phyloP scores from a whole-genome alignment of 495 filamentous ascomycete genomes.

The Aspergillus ostianus region DNA sequence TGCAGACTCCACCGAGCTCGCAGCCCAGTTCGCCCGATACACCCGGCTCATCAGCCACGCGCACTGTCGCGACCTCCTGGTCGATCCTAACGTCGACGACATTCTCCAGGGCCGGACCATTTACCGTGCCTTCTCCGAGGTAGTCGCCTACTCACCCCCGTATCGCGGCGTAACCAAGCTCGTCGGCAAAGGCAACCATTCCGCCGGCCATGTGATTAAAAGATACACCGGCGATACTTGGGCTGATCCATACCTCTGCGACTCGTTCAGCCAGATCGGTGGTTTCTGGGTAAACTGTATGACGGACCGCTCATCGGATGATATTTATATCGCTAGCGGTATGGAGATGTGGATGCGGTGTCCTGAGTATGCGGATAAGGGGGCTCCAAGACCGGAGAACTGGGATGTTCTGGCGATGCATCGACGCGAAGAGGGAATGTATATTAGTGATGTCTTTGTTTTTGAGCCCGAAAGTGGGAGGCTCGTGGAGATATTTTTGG shows the following conservation, averaged over 20 bases:
- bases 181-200: slow-evolving; percentile 41
- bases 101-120: slow-evolving; percentile 49
- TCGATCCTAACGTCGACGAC: slow-evolving; percentile 41
- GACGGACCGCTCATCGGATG: slow-evolving; percentile 35
- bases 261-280: slow-evolving; percentile 50
- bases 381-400: slow-evolving; percentile 21
- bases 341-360: slow-evolving; percentile 49
- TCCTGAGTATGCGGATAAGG: slow-evolving; percentile 28
- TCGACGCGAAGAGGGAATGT: slow-evolving; percentile 33
- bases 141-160: slow-evolving; percentile 48
- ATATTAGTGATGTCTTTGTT: slow-evolving; percentile 50
- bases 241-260: slow-evolving; percentile 37
- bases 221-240: slow-evolving; percentile 35
- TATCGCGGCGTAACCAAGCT: slow-evolving; percentile 48
- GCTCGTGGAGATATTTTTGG: slow-evolving; percentile 49
- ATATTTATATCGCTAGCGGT: slow-evolving; percentile 50
- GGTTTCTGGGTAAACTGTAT: slow-evolving; percentile 55
- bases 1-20: not conserved
- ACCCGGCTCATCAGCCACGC: slow-evolving; percentile 40
- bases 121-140: slow-evolving; percentile 44
- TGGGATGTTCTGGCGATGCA: slow-evolving; percentile 49
- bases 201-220: slow-evolving; percentile 44
- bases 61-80: slow-evolving; percentile 39
- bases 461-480: slow-evolving; percentile 42
- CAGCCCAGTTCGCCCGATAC: slow-evolving; percentile 40